phyloP scores from a whole-genome alignment of 2,329 filamentous ascomycete species.

The Cordyceps pruinosa region DNA sequence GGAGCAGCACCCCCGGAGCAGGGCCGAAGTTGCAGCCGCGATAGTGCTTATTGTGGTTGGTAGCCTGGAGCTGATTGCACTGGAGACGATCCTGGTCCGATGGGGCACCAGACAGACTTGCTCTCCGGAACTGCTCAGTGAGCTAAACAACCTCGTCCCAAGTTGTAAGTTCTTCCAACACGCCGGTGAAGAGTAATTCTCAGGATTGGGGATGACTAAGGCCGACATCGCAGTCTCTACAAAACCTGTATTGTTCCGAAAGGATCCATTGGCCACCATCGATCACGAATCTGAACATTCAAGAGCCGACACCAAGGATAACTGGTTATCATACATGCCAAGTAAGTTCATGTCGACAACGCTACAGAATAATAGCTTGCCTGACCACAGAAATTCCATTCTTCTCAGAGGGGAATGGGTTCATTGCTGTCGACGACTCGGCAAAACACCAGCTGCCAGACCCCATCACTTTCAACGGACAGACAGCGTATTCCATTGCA shows the following conservation, averaged over 20 bases:
- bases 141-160: neutral
- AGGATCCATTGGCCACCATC: neutral
- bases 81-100: neutral
- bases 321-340: neutral
- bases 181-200: neutral
- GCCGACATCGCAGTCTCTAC: neutral
- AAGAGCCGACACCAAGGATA: neutral
- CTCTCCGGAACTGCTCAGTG: neutral
- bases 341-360: neutral
- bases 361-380: no score
- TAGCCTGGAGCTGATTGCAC: neutral
- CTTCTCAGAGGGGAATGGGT: neutral
- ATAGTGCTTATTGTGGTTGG: neutral
- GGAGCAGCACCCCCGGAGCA: neutral
- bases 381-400: neutral
- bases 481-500: neutral
- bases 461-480: neutral
- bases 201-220: no score
- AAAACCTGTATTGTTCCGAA: neutral
- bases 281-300: neutral
- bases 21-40: no score
- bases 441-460: neutral
- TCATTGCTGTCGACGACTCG: neutral
- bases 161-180: neutral
- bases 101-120: neutral